phyloP scores from a whole-genome alignment of 1,284 basidiomycete genomes.

The Marasmius sp. region DNA sequence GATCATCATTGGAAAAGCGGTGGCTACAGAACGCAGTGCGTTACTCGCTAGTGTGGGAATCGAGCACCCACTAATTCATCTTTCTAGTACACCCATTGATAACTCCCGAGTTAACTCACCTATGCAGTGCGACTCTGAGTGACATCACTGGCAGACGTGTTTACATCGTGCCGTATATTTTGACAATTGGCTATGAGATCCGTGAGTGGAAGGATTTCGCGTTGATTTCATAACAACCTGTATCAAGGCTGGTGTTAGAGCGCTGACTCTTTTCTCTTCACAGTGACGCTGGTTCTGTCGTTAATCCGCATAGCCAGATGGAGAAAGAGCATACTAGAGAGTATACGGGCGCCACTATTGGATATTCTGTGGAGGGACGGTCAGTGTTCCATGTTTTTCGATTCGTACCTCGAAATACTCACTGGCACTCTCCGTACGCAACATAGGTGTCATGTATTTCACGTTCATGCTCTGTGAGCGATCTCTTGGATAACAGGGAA shows the following conservation, averaged over 20 bases:
- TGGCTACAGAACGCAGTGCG: slow-evolving; percentile 7
- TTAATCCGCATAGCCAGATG: slow-evolving; percentile 16
- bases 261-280: neutral
- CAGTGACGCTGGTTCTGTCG: slow-evolving; percentile 21
- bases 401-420: neutral
- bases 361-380: slow-evolving; percentile 23
- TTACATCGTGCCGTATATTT: slow-evolving; percentile 10
- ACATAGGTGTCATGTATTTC: slow-evolving; percentile 24
- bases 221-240: slow-evolving; percentile 4
- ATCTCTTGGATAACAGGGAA: neutral
- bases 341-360: slow-evolving; percentile 17
- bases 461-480: slow-evolving; percentile 19
- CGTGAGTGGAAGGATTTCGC: neutral
- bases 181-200: slow-evolving; percentile 12
- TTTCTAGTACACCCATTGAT: slow-evolving; percentile 4
- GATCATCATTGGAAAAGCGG: slow-evolving; percentile 8
- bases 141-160: slow-evolving; percentile 3
- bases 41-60: neutral
- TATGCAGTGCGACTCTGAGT: slow-evolving; percentile 8
- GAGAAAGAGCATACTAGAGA: slow-evolving; percentile 14
- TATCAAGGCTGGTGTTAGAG: neutral
- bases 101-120: slow-evolving; percentile 1
- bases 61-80: neutral
- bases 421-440: neutral
- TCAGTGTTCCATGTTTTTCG: neutral